Conservation (phyloP, 2,329 filamentous ascomycete genomes). For the Sclerotinia trifoliorum region DNA sequence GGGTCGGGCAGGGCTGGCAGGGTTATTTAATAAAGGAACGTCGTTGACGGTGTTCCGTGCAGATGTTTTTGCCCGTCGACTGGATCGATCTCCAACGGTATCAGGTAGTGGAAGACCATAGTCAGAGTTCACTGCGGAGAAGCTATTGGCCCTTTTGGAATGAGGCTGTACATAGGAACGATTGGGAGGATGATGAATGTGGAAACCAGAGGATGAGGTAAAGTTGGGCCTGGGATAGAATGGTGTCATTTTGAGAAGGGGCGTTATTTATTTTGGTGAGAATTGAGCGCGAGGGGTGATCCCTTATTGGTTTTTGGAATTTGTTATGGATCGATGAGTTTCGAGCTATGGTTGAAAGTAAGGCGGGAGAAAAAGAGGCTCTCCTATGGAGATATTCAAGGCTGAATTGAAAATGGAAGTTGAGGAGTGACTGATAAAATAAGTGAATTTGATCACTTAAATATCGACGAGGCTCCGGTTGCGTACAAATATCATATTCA, state of each 20-base stretch:
- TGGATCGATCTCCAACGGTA: too few species aligned
- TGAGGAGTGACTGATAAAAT: not conserved
- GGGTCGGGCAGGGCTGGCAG: not conserved
- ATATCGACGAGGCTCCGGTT: not conserved
- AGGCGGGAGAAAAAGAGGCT: not conserved
- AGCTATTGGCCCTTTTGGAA: too few species aligned
- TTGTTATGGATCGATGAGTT: not conserved
- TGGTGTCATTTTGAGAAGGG: not conserved
- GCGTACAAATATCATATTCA: not conserved
- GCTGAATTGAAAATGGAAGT: not conserved
- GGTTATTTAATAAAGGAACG: too few species aligned
- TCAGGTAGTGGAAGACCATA: too few species aligned
- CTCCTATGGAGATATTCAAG: not conserved
- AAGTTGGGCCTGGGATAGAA: not conserved
- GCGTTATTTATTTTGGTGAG: not conserved
- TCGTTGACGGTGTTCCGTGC: too few species aligned
- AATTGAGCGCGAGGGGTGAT: fast-evolving
- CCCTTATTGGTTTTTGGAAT: not conserved
- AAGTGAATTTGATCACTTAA: not conserved
- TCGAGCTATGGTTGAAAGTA: not conserved
- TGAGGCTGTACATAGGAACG: too few species aligned
- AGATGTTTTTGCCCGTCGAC: too few species aligned
- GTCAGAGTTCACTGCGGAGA: too few species aligned
- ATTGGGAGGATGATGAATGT: not conserved
- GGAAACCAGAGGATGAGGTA: not conserved